Evolutionary conservation across 2,329 filamentous ascomycete genomes (phyloP), one percentile per base, ranked within the genome.

Genomic region (Saccharata proteae): DNA sequence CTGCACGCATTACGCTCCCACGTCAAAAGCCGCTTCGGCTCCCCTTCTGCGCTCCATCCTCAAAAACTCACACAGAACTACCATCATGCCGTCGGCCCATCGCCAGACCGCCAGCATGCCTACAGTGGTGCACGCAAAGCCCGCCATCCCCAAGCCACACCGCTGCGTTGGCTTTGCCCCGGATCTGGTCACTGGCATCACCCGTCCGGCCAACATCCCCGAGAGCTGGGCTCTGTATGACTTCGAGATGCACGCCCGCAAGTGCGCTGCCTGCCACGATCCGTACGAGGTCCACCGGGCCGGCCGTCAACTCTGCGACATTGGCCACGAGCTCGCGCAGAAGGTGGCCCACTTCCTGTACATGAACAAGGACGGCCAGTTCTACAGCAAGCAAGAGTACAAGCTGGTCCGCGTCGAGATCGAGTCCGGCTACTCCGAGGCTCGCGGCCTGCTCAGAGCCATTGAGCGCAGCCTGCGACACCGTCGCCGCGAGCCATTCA

Each of bases 151-250:
- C 10, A 43, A 46, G 29, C 48, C 46, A 44, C 47, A 49, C 33
- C 45, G 48, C 16, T 40, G 43, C 15, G 51, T 56, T 20, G 51
- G 45, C 40, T 57, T 57, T 43, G 40, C 44, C 37, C 43, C 43
- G 31, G 52, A 55, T 38, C 53, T 52, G 29, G 53, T 59, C 26
- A 50, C 46, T 35, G 47, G 49, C 13, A 45, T 57, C 42, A 57
- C 57, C 4, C 55, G 62, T 28, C 57, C 58, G 16, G 44, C 59
- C 21, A 57, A 52, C 36, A 43, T 45, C 4, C 41, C 49, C 21
- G 62, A 65, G 47, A 55, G 52, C 38, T 63, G 61, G 60, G 55
- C 57, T 2, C 44, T 61, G 34, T 62, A 63, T 48, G 47, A 62
- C 51, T 65, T 63, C 36, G 62, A 65, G 42, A 51, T 47, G 36